Base-by-base conservation (phyloP, 192 early-diverging fungal species). In the Kickxella alabastrina region DNA sequence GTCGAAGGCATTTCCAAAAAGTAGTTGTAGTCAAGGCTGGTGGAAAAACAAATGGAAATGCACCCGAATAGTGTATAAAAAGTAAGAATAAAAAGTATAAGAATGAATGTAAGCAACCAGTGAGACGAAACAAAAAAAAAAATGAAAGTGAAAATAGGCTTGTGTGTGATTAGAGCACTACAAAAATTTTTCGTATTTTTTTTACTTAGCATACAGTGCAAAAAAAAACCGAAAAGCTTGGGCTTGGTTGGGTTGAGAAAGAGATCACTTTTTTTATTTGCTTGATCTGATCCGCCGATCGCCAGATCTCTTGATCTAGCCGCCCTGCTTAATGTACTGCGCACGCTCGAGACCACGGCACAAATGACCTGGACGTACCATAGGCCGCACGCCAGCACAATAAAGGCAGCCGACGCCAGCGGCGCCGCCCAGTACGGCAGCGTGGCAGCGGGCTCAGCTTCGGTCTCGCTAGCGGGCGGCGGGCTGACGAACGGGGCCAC, bases 381-480 rank as follows among this genome's bases (percentile, higher is more conserved):
- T 22, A 75, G 40, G 0, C 42, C 52, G 36, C 64, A 56, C 19
- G 72, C 65, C 35, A 58, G 10, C 10, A 39, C 40, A 3, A 79
- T 57, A 40, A 72, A 79, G 2, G 65, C 36, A 6, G 67, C n/a
- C 0, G 67, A 66, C 6, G 68, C 35, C 2, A 76, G 34, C 4
- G 78, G 63, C 10, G 72, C 63, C 3, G 68, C 43, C 67, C 60
- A 79, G 52, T 70, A 76, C 24, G 78, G 78, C 38, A 76, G 65
- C 3, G 44, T 21, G 13, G 13, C 10, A 0, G 42, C 46, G n/a
- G n/a, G n/a, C n/a, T n/a, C n/a, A n/a, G n/a, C n/a, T n/a, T n/a
- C n/a, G n/a, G n/a, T n/a, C n/a, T n/a, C n/a, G 17, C 27, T 38
- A 1, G 19, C 21, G 18, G 17, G 24, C 9, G 28, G 32, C 2